A percentile compares a stretch with the other conserved stretches of the same genome.
Evolutionary conservation across 2,329 filamentous ascomycete species (phyloP).

Genomic region (Pseudocercospora ulei): DNA sequence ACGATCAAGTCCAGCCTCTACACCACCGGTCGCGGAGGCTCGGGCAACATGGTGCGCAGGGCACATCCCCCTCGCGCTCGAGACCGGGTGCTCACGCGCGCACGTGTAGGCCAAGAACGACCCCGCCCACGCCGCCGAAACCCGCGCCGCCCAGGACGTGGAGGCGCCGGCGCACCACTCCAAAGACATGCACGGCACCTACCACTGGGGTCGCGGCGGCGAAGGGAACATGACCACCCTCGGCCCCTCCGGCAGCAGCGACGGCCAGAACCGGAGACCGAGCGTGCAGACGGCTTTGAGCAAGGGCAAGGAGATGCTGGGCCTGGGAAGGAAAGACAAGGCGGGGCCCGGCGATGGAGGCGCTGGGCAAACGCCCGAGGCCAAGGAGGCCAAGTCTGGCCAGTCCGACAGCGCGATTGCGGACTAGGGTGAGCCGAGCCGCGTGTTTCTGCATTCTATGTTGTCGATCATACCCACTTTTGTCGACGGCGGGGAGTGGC

Average conservation of each 20-base stretch:
- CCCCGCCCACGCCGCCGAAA: slow-evolving; percentile 50
- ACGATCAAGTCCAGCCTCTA: slow-evolving; percentile 73
- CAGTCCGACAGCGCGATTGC: too few relatives aligned
- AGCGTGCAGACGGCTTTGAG: slow-evolving; percentile 40
- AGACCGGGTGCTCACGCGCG: background rate
- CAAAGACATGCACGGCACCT: slow-evolving; percentile 51
- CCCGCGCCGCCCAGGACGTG: slow-evolving; percentile 75
- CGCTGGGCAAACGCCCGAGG: background rate
- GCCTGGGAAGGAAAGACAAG: slow-evolving; percentile 35
- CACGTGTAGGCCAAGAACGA: slow-evolving; percentile 53
- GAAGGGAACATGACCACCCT: slow-evolving; percentile 56
- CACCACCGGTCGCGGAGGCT: slow-evolving; percentile 81
- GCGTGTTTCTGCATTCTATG: too few relatives aligned
- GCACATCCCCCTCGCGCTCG: background rate
- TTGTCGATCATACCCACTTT: too few relatives aligned
- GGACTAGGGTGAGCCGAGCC: too few relatives aligned
- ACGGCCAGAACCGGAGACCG: slow-evolving; percentile 18
- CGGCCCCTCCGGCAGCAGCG: slow-evolving; percentile 32
- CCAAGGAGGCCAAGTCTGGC: slow-evolving; percentile 10
- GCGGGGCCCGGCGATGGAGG: slow-evolving; percentile 4
- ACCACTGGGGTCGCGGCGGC: slow-evolving; percentile 64
- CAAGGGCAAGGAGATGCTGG: slow-evolving; percentile 47
- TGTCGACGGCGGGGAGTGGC: too few relatives aligned
- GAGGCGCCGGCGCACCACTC: slow-evolving; percentile 43
- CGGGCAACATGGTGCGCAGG: slow-evolving; percentile 60